Evolutionary conservation across 1,139 yeast species (phyloP).

Genomic region (Debaryomyces sp.): DNA sequence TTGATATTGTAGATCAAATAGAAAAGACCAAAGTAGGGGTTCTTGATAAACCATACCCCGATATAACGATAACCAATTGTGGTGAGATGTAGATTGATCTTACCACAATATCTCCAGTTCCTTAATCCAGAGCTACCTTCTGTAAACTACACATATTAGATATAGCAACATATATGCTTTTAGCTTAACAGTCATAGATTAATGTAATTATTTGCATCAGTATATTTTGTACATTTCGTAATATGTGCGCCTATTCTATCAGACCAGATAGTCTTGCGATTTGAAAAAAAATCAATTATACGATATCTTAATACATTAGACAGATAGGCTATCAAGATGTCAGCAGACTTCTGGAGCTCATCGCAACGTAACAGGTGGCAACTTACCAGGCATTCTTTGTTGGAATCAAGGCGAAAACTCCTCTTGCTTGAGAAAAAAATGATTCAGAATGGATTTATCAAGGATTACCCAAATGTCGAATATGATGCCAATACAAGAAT

Average conservation of each 20-base stretch:
- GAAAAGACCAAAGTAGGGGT: constrained; percentile 28
- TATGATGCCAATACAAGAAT: constrained; percentile 69
- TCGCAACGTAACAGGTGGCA: constrained; percentile 50
- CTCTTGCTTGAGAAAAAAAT: constrained; percentile 45
- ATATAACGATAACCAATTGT: constrained; percentile 22
- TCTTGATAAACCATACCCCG: constrained; percentile 29
- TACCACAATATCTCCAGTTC: background rate
- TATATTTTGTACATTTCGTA: background rate
- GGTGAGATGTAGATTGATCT: constrained; percentile 36
- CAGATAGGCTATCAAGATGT: constrained; percentile 28
- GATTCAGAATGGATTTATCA: constrained; percentile 50
- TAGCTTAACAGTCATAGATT: background rate
- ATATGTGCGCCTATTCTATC: background rate
- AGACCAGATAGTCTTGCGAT: background rate
- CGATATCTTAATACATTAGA: background rate
- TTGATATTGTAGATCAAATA: constrained; percentile 33
- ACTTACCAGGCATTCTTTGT: constrained; percentile 39
- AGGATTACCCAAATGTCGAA: constrained; percentile 45
- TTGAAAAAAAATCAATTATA: background rate
- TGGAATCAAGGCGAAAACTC: constrained; percentile 43
- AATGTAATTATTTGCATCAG: background rate
- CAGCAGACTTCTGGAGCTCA: constrained; percentile 52
- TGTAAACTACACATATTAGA: background rate
- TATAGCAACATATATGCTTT: background rate
- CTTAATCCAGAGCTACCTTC: background rate